A percentile compares a stretch with the other conserved stretches of the same genome.
phyloP scores from a whole-genome alignment of 2,329 filamentous ascomycete species.

The Xylariaceae sp. region DNA sequence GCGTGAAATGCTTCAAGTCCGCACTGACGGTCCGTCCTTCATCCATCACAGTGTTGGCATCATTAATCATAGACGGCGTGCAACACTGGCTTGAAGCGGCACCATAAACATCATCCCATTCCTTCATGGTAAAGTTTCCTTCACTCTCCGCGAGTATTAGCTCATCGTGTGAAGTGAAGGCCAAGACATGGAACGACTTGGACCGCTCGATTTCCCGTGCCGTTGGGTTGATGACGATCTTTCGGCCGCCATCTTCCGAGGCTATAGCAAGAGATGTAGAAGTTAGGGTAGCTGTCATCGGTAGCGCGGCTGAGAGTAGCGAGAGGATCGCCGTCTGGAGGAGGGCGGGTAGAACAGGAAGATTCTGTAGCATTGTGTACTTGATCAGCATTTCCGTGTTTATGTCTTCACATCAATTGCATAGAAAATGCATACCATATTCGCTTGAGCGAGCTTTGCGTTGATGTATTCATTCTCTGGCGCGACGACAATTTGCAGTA shows the following conservation, averaged over 20 bases:
- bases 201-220: slow-evolving; percentile 66
- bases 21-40: slow-evolving; percentile 53
- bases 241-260: slow-evolving; percentile 45
- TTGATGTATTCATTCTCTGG: slow-evolving; percentile 71
- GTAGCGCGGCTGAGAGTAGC: slow-evolving; percentile 81
- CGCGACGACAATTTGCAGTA: slow-evolving; percentile 75
- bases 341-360: slow-evolving; percentile 80
- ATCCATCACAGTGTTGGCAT: slow-evolving; percentile 51
- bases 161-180: slow-evolving; percentile 76
- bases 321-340: slow-evolving; percentile 80
- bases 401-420: slow-evolving; percentile 6
- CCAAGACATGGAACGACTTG: slow-evolving; percentile 79
- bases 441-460: slow-evolving; percentile 64
- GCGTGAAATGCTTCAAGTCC: slow-evolving; percentile 64
- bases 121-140: slow-evolving; percentile 74
- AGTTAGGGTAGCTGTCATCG: slow-evolving; percentile 74
- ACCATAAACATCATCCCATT: slow-evolving; percentile 75
- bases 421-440: slow-evolving; percentile 56
- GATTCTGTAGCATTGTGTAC: slow-evolving; percentile 58
- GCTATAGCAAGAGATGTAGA: slow-evolving; percentile 68
- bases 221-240: slow-evolving; percentile 65
- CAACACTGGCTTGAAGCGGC: slow-evolving; percentile 71
- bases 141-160: slow-evolving; percentile 82
- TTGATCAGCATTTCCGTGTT: slow-evolving; percentile 29
- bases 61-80: slow-evolving; percentile 43